phyloP scores from a whole-genome alignment of 805 yeast genomes.

The Myxozyma monticola region DNA sequence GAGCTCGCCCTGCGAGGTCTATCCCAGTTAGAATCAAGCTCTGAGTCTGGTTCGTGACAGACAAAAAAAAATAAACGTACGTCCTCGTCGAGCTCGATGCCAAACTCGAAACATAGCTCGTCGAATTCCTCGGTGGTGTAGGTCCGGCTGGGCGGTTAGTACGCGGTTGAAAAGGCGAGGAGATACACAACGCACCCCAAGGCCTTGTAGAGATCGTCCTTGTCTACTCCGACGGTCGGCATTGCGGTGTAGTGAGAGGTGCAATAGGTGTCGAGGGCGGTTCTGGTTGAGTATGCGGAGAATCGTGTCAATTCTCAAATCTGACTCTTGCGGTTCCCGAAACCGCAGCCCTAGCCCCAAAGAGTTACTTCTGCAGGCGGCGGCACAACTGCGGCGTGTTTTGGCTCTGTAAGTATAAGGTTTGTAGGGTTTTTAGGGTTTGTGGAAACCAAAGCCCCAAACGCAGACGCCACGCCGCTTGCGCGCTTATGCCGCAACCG shows the following conservation, averaged over 20 bases:
- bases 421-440: too few species aligned
- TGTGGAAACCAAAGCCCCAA: too few species aligned
- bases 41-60: too few species aligned
- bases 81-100: slow-evolving; percentile 98
- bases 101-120: slow-evolving; percentile 95
- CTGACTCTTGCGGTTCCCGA: too few species aligned
- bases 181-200: slow-evolving; percentile 54
- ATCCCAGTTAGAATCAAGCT: too few species aligned
- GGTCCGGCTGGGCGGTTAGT: slow-evolving; percentile 36
- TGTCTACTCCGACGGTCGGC: slow-evolving; percentile 98
- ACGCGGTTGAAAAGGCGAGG: not conserved
- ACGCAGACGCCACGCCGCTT: too few species aligned
- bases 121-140: slow-evolving; percentile 90
- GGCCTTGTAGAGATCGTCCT: slow-evolving; percentile 82
- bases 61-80: slow-evolving; percentile 24
- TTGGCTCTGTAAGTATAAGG: too few species aligned
- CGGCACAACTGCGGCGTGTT: too few species aligned
- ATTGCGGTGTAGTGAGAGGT: slow-evolving; percentile 41
- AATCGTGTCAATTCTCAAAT: too few species aligned
- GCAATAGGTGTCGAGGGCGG: not conserved
- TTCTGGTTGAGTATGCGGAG: not conserved
- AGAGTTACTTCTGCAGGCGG: too few species aligned
- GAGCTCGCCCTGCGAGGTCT: slow-evolving; percentile 32
- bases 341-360: too few species aligned
- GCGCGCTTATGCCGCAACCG: too few species aligned